Percentiles rank a stretch among this genome's conserved stretches.
These are phyloP conservation scores for Dispira simplex DNA, from an alignment of 192 early-diverging fungal species.

Conservation along the genomic window DNA sequence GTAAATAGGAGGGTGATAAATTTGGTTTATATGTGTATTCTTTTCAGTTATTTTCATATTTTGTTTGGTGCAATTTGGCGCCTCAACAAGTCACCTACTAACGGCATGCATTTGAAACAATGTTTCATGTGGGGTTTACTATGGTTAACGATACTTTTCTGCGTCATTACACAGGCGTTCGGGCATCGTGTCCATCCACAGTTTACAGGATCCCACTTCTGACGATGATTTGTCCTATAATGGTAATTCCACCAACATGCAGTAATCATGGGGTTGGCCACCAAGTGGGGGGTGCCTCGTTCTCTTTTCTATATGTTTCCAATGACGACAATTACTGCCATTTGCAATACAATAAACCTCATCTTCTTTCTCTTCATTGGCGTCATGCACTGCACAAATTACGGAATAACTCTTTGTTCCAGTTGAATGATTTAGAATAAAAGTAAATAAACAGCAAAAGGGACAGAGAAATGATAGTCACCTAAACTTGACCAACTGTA, in stretches of 20 bases:
- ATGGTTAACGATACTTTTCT: background rate
- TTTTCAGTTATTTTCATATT: background rate
- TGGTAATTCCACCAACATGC: conserved; percentile 11
- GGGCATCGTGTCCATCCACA: background rate
- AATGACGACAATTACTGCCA: background rate
- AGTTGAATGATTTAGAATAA: background rate
- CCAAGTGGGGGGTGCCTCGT: background rate
- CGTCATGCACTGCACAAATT: background rate
- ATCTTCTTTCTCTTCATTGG: background rate
- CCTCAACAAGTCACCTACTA: background rate
- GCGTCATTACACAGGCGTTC: background rate
- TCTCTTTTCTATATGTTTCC: background rate
- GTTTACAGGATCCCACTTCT: background rate
- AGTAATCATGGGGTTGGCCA: background rate
- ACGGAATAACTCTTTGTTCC: background rate
- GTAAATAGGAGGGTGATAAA: too few species aligned
- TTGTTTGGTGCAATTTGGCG: background rate
- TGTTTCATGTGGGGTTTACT: background rate
- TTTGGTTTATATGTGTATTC: background rate
- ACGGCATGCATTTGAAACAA: background rate
- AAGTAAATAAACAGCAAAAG: background rate
- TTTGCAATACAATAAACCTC: background rate
- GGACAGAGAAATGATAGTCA: too few species aligned
- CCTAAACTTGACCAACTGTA: too few species aligned
- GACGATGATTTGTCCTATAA: conserved; percentile 4